Percentiles rank a stretch among this genome's conserved stretches.
These are phyloP conservation scores for Psophocarpus tetragonolobus DNA, from an alignment of 306 rosid species.

Conservation along the genomic window DNA sequence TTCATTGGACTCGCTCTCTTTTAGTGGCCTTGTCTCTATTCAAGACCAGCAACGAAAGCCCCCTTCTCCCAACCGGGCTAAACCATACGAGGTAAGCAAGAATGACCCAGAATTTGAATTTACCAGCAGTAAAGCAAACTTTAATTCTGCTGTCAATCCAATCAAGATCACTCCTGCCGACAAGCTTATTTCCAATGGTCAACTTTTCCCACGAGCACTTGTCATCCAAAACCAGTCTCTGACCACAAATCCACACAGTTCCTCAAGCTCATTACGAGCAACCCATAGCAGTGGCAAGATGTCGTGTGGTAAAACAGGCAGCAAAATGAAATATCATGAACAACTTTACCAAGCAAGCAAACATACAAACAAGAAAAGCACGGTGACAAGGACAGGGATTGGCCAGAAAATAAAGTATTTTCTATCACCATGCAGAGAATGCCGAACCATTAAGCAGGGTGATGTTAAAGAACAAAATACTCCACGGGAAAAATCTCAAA, in stretches of 20 bases:
- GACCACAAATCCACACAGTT: slow-evolving; percentile 16
- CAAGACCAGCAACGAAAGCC: slow-evolving; percentile 53
- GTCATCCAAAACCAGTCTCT: slow-evolving; percentile 33
- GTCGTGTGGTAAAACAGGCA: slow-evolving; percentile 35
- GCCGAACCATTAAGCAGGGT: slow-evolving; percentile 42
- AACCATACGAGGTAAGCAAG: slow-evolving; percentile 32
- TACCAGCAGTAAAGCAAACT: slow-evolving; percentile 34
- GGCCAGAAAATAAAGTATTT: slow-evolving; percentile 48
- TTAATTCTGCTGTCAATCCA: slow-evolving; percentile 38
- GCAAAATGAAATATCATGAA: slow-evolving; percentile 27
- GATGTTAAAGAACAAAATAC: slow-evolving; percentile 30
- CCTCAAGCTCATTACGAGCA: slow-evolving; percentile 37
- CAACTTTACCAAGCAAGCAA: slow-evolving; percentile 31
- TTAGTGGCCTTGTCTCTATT: slow-evolving; percentile 55
- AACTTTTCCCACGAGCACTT: slow-evolving; percentile 46
- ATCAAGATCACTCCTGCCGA: slow-evolving; percentile 52
- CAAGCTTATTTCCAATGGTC: slow-evolving; percentile 51
- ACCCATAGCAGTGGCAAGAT: slow-evolving; percentile 32
- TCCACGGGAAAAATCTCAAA: slow-evolving; percentile 42
- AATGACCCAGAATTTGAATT: slow-evolving; percentile 55
- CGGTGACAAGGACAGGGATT: slow-evolving; percentile 30
- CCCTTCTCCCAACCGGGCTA: slow-evolving; percentile 32
- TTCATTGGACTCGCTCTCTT: slow-evolving; percentile 57
- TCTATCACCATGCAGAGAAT: slow-evolving; percentile 58
- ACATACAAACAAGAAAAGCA: slow-evolving; percentile 34